Evolutionary conservation across 805 yeast genomes (phyloP), one percentile per base, ranked within the genome.

Genomic region (Candida loeiensis): DNA sequence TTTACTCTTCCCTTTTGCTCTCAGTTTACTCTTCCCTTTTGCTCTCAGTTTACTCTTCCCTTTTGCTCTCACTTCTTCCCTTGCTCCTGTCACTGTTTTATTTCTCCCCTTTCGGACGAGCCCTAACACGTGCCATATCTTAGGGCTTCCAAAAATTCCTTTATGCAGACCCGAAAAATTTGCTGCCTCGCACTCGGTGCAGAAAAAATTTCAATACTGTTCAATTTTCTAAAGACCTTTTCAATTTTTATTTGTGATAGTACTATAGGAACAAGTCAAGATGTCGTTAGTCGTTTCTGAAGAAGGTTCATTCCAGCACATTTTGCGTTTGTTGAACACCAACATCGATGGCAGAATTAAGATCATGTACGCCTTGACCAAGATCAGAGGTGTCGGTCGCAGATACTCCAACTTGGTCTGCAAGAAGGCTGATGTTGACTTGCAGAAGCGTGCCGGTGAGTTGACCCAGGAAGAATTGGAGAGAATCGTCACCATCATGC

Each of bases 291-390:
- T 89, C 77, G 93, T 93, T 75, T 93, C 87, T 79, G 99, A 93
- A 80, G 84, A 87, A 79, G 96, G 95, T 75, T 86, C 93, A 74
- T 93, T 95, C 95, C 99, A 95, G 81, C 99, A 93, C 95, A 93
- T 93, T 80, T 86, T 93, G 80, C 99, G 95, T 91, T 87, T 93
- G 81, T 88, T 93, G 79, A 93, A 95, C 89, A 93, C 99, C 79
- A 93, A 93, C 90, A 97, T 93, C 74, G 99, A 93, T 77, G 99
- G 99, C 85, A 90, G 95, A 89, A 91, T 91, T 83, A 93, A 93
- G 85, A 83, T 93, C 76, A 95, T 93, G 93, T 95, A 90, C 87
- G 99, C 99, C 74, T 81, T 93, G 79, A 90, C 99, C 82, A 85
- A 90, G 78, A 95, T 93, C 74, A 87, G 96, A 81, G 99, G 99